Evolutionary conservation across 768 basidiomycete species (phyloP), one percentile per base, ranked within the genome.

Genomic region (Tremella fuciformis): DNA sequence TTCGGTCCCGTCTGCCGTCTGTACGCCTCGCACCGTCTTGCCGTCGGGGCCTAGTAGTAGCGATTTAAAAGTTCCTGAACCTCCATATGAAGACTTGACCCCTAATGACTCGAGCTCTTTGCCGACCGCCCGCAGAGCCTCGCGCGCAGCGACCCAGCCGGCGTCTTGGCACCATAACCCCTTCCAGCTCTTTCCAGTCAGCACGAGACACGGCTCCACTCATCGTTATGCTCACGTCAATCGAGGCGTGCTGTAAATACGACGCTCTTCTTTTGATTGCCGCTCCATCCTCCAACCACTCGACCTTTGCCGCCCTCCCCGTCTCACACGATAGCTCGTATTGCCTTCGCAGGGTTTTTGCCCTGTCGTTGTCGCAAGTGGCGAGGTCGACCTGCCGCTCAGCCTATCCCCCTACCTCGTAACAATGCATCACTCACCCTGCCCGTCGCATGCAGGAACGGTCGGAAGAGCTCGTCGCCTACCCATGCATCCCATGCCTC

Each of bases 101-200:
- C 76, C 73, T 3, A 63, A 57, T 13, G 57, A 39, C 41, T 42
- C 25, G 22, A 73, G 57, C 26, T 71, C 69, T 19, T 41, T 46
- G 1, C 71, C 74, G 3, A 75, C 63, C 0, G 71, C 57, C 15
- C 63, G 62, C 46, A 77, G 59, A 16, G 76, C 72, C 25, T 77
- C 64, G 4, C 55, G 60, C 9, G 76, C 76, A 9, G 66, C 76
- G 0, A 71, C 63, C 76, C 76, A 77, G 21, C 76, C 76, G 0
- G 64, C 73, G 21, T 69, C 50, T 3, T 47, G 19, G 41, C 51
- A 53, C 46, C 49, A 77, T 2, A 74, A 39, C 1, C 62, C 76
- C 57, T 66, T 58, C 76, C 76, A 77, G n/a, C 69, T 69, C 29
- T 34, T 4, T 11, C 29, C 6, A 11, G 29, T 34, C 29, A 34